phyloP scores from a whole-genome alignment of 2,329 filamentous ascomycete species.

The Stagonosporopsis vannaccii region DNA sequence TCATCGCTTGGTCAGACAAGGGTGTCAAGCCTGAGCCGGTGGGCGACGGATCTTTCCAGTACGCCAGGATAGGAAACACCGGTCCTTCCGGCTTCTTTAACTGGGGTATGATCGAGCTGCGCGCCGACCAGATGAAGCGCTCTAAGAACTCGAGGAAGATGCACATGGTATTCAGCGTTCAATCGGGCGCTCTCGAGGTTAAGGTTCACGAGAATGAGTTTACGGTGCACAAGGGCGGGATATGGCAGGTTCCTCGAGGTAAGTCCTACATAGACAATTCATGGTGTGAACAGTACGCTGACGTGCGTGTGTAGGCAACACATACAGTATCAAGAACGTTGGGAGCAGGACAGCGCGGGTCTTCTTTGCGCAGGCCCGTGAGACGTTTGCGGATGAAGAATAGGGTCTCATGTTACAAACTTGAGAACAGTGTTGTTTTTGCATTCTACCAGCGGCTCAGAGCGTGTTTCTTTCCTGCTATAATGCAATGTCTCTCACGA shows the following conservation, averaged over 20 bases:
- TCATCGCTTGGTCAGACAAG: constrained; percentile 66
- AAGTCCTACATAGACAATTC: constrained; percentile 50
- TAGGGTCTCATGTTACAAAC: background rate
- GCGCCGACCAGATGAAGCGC: constrained; percentile 81
- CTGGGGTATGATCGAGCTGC: constrained; percentile 87
- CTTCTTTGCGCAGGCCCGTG: constrained; percentile 92
- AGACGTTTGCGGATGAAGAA: constrained; percentile 42
- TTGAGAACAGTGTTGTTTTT: background rate
- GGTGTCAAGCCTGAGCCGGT: constrained; percentile 66
- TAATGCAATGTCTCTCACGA: background rate
- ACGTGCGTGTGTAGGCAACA: constrained; percentile 70
- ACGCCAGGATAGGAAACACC: constrained; percentile 76
- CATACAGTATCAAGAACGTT: constrained; percentile 89
- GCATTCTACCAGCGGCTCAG: background rate
- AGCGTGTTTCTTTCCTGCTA: background rate
- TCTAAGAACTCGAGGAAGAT: constrained; percentile 93
- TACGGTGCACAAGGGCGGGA: constrained; percentile 83
- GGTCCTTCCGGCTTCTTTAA: constrained; percentile 75
- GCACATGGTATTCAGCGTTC: constrained; percentile 96
- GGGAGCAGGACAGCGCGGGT: constrained; percentile 75
- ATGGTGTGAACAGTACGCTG: background rate
- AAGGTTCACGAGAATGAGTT: constrained; percentile 79
- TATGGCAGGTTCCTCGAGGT: constrained; percentile 97
- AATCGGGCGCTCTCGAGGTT: constrained; percentile 81
- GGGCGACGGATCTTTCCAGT: constrained; percentile 76